Evolutionary conservation across 2,329 filamentous ascomycete genomes (phyloP).

Genomic region (Colletotrichum sp.): DNA sequence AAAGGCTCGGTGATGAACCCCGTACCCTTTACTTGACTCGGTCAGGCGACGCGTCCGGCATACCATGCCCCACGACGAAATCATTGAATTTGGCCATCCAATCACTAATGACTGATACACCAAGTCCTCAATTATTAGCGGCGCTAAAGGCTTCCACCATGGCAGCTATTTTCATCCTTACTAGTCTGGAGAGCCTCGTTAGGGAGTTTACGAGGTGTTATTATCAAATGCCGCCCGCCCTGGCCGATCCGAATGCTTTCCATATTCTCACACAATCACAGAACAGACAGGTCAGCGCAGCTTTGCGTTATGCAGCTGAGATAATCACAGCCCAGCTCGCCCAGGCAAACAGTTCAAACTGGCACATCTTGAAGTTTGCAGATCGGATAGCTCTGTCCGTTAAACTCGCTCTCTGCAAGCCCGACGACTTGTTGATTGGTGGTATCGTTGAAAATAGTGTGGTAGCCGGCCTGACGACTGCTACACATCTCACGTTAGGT

Average conservation of each 20-base stretch:
- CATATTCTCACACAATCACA: conserved; percentile 37
- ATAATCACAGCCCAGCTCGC: conserved; percentile 18
- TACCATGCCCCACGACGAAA: conserved; percentile 26
- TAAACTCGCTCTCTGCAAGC: conserved; percentile 33
- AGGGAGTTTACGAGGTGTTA: conserved; percentile 38
- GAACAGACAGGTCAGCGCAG: conserved; percentile 31
- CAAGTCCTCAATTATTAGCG: conserved; percentile 27
- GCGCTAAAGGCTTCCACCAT: conserved; percentile 30
- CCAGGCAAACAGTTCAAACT: conserved; percentile 10
- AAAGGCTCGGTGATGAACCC: conserved; percentile 24
- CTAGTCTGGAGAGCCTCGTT: conserved; percentile 31
- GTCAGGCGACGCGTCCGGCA: conserved; percentile 10
- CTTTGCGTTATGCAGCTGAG: conserved; percentile 25
- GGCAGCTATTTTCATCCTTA: conserved; percentile 30
- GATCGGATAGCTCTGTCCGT: conserved; percentile 29
- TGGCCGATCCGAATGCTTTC: conserved; percentile 34
- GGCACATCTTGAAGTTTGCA: conserved; percentile 30
- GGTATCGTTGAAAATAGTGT: conserved; percentile 37
- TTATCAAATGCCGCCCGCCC: conserved; percentile 35
- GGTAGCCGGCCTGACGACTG: conserved; percentile 33
- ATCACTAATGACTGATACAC: conserved; percentile 32
- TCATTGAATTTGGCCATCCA: conserved; percentile 34
- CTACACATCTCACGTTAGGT: conserved; percentile 32
- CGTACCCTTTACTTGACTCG: conserved; percentile 13
- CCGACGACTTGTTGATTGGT: conserved; percentile 36